Percentiles rank a stretch among this genome's conserved stretches.
These are phyloP conservation scores for Thermochaetoides dissita DNA, from an alignment of 2,329 filamentous ascomycete species.

Conservation along the genomic window DNA sequence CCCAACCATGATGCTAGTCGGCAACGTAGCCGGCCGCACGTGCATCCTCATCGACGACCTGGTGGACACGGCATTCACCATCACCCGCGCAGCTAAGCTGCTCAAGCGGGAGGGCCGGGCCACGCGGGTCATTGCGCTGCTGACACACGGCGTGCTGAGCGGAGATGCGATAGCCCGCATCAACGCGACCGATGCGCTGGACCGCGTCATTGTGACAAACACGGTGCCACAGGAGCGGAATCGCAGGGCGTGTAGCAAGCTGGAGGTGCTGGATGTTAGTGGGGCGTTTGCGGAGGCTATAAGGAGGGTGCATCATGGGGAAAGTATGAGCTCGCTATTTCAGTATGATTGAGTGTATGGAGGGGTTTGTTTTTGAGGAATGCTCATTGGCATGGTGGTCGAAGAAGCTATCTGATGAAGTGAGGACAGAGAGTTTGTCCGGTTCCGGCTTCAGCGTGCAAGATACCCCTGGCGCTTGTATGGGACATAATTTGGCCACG, in stretches of 20 bases:
- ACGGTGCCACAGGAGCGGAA: slow-evolving; percentile 81
- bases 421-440: too few relatives aligned
- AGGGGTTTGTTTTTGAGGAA: background rate
- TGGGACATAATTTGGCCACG: too few relatives aligned
- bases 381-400: too few relatives aligned
- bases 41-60: slow-evolving; percentile 91
- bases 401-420: too few relatives aligned
- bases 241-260: slow-evolving; percentile 57
- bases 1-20: slow-evolving; percentile 75
- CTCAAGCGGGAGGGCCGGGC: slow-evolving; percentile 79
- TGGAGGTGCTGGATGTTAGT: slow-evolving; percentile 83
- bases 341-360: slow-evolving; percentile 49
- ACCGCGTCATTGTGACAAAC: slow-evolving; percentile 91
- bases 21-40: slow-evolving; percentile 53
- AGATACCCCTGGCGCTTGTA: too few relatives aligned
- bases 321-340: slow-evolving; percentile 92
- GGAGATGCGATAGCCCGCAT: slow-evolving; percentile 89
- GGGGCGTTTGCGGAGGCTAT: slow-evolving; percentile 91
- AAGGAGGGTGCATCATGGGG: slow-evolving; percentile 87
- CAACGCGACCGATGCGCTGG: slow-evolving; percentile 69
- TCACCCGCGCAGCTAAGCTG: slow-evolving; percentile 91
- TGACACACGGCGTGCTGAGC: slow-evolving; percentile 89
- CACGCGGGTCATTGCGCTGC: slow-evolving; percentile 70
- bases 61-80: slow-evolving; percentile 91
- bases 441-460: too few relatives aligned